Base-by-base conservation (phyloP, 495 filamentous ascomycete species). In the Xylaria scruposa region DNA sequence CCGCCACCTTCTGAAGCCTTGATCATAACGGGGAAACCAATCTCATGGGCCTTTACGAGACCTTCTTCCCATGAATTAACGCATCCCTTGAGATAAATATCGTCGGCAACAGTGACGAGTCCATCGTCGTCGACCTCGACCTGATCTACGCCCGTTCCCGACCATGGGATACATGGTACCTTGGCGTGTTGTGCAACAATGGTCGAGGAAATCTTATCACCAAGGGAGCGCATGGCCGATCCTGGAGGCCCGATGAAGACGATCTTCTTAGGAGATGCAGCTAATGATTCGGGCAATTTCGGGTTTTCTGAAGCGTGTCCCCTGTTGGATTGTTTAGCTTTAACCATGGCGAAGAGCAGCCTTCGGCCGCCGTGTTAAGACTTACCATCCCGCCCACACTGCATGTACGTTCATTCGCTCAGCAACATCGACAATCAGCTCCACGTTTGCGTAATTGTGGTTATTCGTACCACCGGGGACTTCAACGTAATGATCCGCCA, bases 371-470 rank as follows among this genome's bases (percentile, higher is more conserved):
- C 36, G 26, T 36, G 31, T 49, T 19, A n/a, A 66, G 17, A 80
- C 91, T 84, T 79, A 97, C 94, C 96, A 99, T 89, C 96, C 96
- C 74, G 96, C 96, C 96, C 96, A 99, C 19, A 99, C 96, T 70
- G 96, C 96, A 76, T 99, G 96, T 56, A 98, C 96, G 72, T 92
- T 89, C 94, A 97, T 98, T 44, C 96, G 93, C 86, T 99, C 96
- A n/a, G 96, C 96, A 79, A 99, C 89, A 86, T 99, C 96, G 70
- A 99, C 96, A 81, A 99, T 98, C 76, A 99, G 86, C 85, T 99
- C 96, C 59, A 99, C 96, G 83, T 99, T 99, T 80, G 96, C 96
- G 81, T 99, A 99, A 84, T 99, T 99, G 90, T 99, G 98, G 87
- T 99, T 99, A 85, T 99, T 99, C 58, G 97, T 99, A 77, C 96